Base-by-base conservation (phyloP, 2,329 filamentous ascomycete genomes). In the Trichoderma guizhouense region DNA sequence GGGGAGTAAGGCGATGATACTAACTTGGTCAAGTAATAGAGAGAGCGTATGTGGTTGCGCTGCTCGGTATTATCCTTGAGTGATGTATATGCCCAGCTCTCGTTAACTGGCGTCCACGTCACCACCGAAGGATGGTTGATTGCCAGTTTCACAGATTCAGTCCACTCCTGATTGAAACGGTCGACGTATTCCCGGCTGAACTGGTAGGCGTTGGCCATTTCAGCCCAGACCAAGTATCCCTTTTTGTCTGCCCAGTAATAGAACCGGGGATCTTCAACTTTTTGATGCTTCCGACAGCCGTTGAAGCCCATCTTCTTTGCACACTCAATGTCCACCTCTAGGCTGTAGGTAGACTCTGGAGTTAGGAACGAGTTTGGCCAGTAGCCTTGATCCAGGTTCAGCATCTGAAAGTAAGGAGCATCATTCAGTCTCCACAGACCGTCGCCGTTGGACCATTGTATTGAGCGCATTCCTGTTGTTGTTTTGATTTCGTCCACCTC, bases 61-160 rank as follows among this genome's bases (percentile, higher is more conserved):
- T 92, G 89, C 71, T 87, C 83, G 7, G 85, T 81, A 69, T 84
- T 86, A 61, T 86, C 83, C 73, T 86, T 86, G 39, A 92, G 82
- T 43, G 86, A 83, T 0, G 87, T 84, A 75, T 92, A 92, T 0
- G 84, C 90, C 90, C 90, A 92, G 74, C 84, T 86, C 78, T 86
- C 81, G 74, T 92, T 92, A 60, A 90, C 86, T 0, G 89, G 89
- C 3, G 90, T 92, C 90, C 90, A 92, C 0, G 87, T 87, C 7
- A 92, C 84, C 28, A 92, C 82, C 8, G 83, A 88, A 0, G 90
- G 89, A 68, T 90, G 89, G 75, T 92, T 92, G 73, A 91, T 87
- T 75, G 91, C 90, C 24, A 90, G 81, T 76, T 85, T 85, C 6
- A 92, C 86, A 7, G 87, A 85, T 77, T 90, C 89, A 2, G 83